Percentiles rank a stretch among this genome's conserved stretches.
These are phyloP conservation scores for Inonotus obliquus DNA, from an alignment of 1,284 basidiomycete genomes.

Conservation along the genomic window DNA sequence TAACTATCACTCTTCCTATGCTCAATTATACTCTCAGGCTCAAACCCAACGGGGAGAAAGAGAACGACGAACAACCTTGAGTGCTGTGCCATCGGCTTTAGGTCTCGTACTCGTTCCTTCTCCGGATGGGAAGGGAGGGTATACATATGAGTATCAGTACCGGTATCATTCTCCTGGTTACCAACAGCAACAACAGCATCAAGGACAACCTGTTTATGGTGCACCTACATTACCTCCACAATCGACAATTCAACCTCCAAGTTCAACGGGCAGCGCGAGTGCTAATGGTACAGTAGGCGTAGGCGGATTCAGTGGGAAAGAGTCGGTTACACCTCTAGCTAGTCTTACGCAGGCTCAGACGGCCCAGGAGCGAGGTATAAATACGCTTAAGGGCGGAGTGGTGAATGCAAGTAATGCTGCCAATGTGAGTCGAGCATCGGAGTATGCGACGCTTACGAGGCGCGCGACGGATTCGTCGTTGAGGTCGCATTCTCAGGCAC, in stretches of 20 bases:
- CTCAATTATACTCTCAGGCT: not conserved
- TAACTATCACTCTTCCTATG: not conserved
- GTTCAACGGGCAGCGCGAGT: not conserved
- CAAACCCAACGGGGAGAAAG: not conserved
- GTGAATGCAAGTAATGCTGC: not conserved
- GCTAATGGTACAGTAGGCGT: too few relatives aligned
- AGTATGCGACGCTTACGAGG: not conserved
- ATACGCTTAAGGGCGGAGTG: too few relatives aligned
- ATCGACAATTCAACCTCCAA: conserved; percentile 5
- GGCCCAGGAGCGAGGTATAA: too few relatives aligned
- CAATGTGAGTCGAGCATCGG: not conserved
- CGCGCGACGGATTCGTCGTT: conserved; percentile 3
- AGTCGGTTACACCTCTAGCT: not conserved
- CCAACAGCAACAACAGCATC: not conserved
- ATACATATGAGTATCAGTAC: conserved; percentile 8
- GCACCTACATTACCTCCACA: not conserved
- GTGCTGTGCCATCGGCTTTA: not conserved
- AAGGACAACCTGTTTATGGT: too few relatives aligned
- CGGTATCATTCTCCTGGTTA: not conserved
- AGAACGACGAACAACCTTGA: conserved; percentile 7
- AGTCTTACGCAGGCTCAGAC: too few relatives aligned
- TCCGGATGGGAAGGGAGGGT: conserved; percentile 8
- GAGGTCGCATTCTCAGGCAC: not conserved
- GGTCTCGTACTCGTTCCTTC: conserved; percentile 14
- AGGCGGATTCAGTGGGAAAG: not conserved